Evolutionary conservation across 108 stramenopile species (phyloP).

Genomic region (Nitzschia palea): DNA sequence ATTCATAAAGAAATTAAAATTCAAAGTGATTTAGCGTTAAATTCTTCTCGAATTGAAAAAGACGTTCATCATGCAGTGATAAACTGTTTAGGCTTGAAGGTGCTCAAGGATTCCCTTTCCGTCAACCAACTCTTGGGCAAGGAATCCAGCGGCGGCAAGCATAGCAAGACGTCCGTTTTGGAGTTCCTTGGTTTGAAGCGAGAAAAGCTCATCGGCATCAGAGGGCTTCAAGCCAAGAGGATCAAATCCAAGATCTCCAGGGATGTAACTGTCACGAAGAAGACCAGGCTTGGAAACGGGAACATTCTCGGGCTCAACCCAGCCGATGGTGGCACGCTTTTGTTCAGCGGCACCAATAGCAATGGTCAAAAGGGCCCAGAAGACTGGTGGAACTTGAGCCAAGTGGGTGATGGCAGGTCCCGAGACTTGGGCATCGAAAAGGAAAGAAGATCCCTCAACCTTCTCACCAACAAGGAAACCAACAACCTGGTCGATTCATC

Average conservation of each 20-base stretch:
- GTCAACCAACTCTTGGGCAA: conserved; percentile 76
- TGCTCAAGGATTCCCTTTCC: conserved; percentile 64
- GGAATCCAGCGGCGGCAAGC: conserved; percentile 70
- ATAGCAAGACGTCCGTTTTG: conserved; percentile 88
- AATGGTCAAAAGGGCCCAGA: conserved; percentile 55
- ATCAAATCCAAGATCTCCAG: conserved; percentile 84
- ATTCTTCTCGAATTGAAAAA: too few relatives aligned
- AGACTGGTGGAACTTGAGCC: conserved; percentile 43
- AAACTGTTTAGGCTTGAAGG: conserved; percentile 9
- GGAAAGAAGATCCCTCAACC: conserved; percentile 61
- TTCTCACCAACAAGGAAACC: conserved; percentile 70
- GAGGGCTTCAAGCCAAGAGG: conserved; percentile 75
- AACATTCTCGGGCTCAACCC: conserved; percentile 60
- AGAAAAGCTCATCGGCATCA: conserved; percentile 53
- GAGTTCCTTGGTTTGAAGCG: conserved; percentile 84
- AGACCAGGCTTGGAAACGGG: conserved; percentile 50
- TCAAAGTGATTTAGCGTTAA: too few relatives aligned
- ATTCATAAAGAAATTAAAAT: too few relatives aligned
- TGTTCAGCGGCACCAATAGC: conserved; percentile 61
- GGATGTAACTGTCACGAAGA: conserved; percentile 68
- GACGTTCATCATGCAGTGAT: too few relatives aligned
- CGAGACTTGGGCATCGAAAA: conserved; percentile 57
- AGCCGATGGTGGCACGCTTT: conserved; percentile 61
- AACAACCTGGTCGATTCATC: too few relatives aligned
- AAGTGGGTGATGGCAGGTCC: conserved; percentile 56